phyloP scores from a whole-genome alignment of 139 green algal species.

The Diplosphaera chodatii region DNA sequence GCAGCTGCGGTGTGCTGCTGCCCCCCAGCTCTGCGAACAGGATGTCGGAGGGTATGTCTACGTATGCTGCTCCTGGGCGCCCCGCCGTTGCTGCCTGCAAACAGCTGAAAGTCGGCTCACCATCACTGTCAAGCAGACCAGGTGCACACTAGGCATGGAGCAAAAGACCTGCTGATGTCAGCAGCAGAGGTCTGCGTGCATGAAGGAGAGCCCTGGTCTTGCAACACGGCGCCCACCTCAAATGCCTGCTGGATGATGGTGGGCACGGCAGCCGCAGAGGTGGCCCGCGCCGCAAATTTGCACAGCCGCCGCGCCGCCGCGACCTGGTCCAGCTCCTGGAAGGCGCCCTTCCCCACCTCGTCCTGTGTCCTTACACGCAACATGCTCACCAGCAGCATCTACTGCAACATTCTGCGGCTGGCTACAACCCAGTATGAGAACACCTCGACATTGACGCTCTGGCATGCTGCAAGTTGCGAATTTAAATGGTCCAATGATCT shows the following conservation, averaged over 20 bases:
- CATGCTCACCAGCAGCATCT: too few relatives aligned
- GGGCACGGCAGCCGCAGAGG: slow-evolving; percentile 25
- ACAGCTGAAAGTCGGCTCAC: too few relatives aligned
- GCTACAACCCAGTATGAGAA: too few relatives aligned
- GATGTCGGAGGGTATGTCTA: slow-evolving; percentile 71
- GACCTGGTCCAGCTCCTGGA: slow-evolving; percentile 82
- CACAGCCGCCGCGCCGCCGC: slow-evolving; percentile 39
- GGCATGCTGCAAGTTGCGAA: too few relatives aligned
- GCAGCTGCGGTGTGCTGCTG: background rate
- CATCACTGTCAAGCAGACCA: too few relatives aligned
- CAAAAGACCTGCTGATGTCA: background rate
- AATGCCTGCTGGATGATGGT: slow-evolving; percentile 27
- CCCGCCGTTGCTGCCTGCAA: slow-evolving; percentile 35
- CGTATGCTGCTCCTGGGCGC: slow-evolving; percentile 58
- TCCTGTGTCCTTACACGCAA: too few relatives aligned
- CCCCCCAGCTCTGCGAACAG: slow-evolving; percentile 12
- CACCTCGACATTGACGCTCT: too few relatives aligned
- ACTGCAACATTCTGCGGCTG: too few relatives aligned
- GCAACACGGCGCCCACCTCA: background rate
- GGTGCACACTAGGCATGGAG: too few relatives aligned
- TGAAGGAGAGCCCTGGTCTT: too few relatives aligned
- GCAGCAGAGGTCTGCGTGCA: too few relatives aligned
- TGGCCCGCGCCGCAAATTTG: slow-evolving; percentile 39
- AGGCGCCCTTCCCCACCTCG: slow-evolving; percentile 70
- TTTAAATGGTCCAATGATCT: too few relatives aligned